Percentiles rank a stretch among this genome's conserved stretches.
Conservation (phyloP, 139 green algal genomes). For the Haematococcus sp. region DNA sequence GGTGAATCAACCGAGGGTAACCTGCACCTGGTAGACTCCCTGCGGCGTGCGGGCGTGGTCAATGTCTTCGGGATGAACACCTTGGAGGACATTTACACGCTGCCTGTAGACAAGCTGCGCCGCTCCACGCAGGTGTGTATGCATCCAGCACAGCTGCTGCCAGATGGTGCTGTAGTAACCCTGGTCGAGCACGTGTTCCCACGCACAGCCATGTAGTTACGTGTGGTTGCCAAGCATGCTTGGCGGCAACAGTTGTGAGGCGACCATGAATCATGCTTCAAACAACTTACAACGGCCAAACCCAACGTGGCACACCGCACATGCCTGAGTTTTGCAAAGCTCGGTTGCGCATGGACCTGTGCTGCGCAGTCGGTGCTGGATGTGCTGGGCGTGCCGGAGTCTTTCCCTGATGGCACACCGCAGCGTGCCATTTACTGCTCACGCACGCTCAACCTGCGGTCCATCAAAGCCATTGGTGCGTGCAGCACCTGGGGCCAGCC, state of each 20-base stretch:
- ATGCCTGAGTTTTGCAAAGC: no score
- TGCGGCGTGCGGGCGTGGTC: constrained; percentile 30
- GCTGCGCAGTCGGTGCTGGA: constrained; percentile 40
- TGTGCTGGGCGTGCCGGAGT: constrained; percentile 36
- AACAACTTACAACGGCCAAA: neutral
- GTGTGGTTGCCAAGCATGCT: no score
- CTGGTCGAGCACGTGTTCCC: neutral
- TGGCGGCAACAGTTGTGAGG: neutral
- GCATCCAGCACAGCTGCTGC: no score
- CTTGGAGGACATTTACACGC: constrained; percentile 49
- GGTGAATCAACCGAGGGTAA: constrained; percentile 73
- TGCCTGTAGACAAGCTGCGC: constrained; percentile 37
- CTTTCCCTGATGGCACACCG: constrained; percentile 64
- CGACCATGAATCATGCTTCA: neutral
- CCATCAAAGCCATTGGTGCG: constrained; percentile 83
- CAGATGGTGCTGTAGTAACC: neutral
- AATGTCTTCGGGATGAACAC: constrained; percentile 59
- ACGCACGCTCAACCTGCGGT: constrained; percentile 89
- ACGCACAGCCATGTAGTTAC: no score
- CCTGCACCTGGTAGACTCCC: constrained; percentile 58
- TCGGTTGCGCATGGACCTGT: no score
- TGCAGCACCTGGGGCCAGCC: neutral
- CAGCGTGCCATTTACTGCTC: constrained; percentile 88
- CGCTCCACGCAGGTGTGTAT: constrained; percentile 37
- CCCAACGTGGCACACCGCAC: no score